phyloP scores from a whole-genome alignment of 768 basidiomycete genomes.

The Lactarius trivialis region DNA sequence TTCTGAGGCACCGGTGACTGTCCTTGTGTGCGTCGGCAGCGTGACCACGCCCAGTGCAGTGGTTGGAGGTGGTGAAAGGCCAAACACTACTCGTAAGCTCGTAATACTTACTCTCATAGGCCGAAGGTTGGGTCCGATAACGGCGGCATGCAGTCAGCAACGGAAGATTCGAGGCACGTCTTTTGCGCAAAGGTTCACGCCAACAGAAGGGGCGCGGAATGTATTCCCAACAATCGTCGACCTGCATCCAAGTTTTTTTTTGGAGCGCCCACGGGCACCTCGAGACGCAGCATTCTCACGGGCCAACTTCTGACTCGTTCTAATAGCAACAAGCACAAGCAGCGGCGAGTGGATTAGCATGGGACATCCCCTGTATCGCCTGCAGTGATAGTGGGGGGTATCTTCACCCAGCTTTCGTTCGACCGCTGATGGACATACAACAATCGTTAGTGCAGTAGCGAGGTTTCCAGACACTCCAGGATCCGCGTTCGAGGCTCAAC shows the following conservation, averaged over 20 bases:
- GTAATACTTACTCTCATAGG: conserved; percentile 9
- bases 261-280: background rate
- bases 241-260: background rate
- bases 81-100: background rate
- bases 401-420: background rate
- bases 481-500: background rate
- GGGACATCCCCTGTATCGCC: background rate
- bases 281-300: background rate
- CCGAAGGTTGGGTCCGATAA: conserved; percentile 4
- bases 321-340: background rate
- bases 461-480: background rate
- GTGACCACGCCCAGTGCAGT: background rate
- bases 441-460: background rate
- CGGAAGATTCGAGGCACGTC: conserved; percentile 36
- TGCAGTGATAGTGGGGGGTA: background rate
- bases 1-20: background rate
- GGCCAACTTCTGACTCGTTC: background rate
- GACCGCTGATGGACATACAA: background rate
- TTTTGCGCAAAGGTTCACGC: conserved; percentile 31
- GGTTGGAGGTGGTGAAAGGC: background rate
- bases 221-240: conserved; percentile 16
- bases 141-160: conserved; percentile 2
- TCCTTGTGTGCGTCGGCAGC: background rate
- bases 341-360: background rate
- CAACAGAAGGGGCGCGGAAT: conserved; percentile 3